These are phyloP conservation scores for Kodamaea restingae DNA, from an alignment of 805 yeast species.

Conservation along the genomic window DNA sequence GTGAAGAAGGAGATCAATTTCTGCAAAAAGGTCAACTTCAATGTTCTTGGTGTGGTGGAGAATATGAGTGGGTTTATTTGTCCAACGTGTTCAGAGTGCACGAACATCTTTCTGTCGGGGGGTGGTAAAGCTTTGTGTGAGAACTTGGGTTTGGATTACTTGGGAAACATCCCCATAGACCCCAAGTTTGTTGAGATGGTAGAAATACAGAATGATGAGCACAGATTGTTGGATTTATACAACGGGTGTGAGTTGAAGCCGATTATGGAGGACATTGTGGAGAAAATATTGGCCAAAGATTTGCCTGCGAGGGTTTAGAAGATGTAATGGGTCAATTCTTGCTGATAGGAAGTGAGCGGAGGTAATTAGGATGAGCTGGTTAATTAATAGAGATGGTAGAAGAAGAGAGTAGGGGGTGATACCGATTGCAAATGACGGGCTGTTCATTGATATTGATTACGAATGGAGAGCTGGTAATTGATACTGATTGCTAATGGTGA, in stretches of 20 bases:
- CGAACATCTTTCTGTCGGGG: slow-evolving; percentile 88
- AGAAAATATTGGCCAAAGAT: slow-evolving; percentile 29
- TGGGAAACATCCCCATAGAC: slow-evolving; percentile 91
- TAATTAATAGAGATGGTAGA: too few species aligned
- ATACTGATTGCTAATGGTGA: too few species aligned
- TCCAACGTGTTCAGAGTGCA: slow-evolving; percentile 88
- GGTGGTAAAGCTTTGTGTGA: slow-evolving; percentile 80
- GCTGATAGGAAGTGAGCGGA: neutral
- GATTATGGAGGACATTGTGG: slow-evolving; percentile 33
- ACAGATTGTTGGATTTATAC: slow-evolving; percentile 31
- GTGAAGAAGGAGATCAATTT: slow-evolving; percentile 92
- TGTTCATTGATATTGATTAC: too few species aligned
- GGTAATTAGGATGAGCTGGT: too few species aligned
- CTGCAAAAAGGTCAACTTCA: slow-evolving; percentile 79
- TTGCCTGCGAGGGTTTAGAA: slow-evolving; percentile 23
- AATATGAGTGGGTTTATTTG: slow-evolving; percentile 97
- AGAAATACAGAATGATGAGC: slow-evolving; percentile 54
- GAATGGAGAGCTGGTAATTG: too few species aligned
- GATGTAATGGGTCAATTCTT: too few species aligned
- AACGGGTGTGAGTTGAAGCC: slow-evolving; percentile 34
- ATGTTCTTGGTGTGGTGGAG: slow-evolving; percentile 82
- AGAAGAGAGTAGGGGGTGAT: too few species aligned
- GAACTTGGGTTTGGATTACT: slow-evolving; percentile 55
- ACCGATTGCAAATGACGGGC: too few species aligned
- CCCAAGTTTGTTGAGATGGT: slow-evolving; percentile 85